Base-by-base conservation (phyloP, 2,329 filamentous ascomycete species). In the Fusarium dlaminii region DNA sequence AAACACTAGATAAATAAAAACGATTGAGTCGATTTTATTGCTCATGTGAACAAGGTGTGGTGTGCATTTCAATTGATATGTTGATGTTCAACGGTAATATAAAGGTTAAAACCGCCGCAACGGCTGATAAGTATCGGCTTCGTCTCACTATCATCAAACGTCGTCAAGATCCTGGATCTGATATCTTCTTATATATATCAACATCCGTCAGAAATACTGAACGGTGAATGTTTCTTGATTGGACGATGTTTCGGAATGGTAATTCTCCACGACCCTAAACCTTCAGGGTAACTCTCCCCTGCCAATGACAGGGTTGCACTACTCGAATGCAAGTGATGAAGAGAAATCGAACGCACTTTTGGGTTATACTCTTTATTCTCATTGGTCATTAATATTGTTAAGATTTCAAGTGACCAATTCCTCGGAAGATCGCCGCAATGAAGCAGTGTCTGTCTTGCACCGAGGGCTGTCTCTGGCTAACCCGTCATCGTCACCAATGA, bases 131-230 rank as follows among this genome's bases (percentile, higher is more conserved):
- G 12, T 29, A 11, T 30, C 9, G 10, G 3, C n/a, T 15, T 15
- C 2, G 12, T 32, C 11, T 32, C 11, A 1, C 5, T 3, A 0
- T 2, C 0, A 24, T 30, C 22, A 5, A 32, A 22, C 3, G 20
- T 30, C 7, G 0, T 14, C 46, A 3, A 51, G 17, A 6, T 5
- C 3, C 5, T 22, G 3, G 29, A n/a, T 4, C 4, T 24, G 8
- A 18, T 13, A 24, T 14, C 15, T 51, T 49, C 11, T n/a, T n/a
- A n/a, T n/a, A 34, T 13, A n/a, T n/a, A 49, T n/a, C 11, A 18
- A 29, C 5, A n/a, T 32, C 4, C 1, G 2, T 32, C 15, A 32
- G 20, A 18, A 13, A 34, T 11, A 30, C 3, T 13, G 6, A 14
- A 8, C 29, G 22, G 22, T 18, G 22, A 32, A 34, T 34, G 22